Percentiles rank a stretch among this genome's conserved stretches.
phyloP scores from a whole-genome alignment of 2,329 filamentous ascomycete species.

The Colletotrichum sp. region DNA sequence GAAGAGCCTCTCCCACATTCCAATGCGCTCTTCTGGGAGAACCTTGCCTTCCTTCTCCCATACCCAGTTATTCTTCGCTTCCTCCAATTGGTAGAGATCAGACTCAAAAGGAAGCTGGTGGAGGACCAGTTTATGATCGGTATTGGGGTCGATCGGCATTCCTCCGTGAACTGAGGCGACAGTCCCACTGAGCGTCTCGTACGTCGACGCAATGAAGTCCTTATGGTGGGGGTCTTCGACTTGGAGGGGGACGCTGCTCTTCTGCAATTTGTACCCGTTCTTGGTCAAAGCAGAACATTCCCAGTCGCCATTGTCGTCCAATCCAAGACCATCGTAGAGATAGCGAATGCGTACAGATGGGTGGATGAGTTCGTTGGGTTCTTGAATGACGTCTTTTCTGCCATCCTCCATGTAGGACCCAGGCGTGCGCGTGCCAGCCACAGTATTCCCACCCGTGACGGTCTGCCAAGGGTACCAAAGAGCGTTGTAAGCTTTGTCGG shows the following conservation, averaged over 20 bases:
- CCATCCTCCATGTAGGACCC: constrained; percentile 27
- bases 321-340: constrained; percentile 30
- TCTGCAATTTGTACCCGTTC: constrained; percentile 17
- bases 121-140: neutral
- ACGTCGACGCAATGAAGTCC: neutral
- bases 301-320: constrained; percentile 32
- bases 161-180: constrained; percentile 2
- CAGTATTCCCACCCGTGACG: neutral
- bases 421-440: constrained; percentile 23
- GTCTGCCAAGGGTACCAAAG: constrained; percentile 1
- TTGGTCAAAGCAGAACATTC: constrained; percentile 17
- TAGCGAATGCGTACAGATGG: constrained; percentile 36
- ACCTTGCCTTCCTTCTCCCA: neutral
- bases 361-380: constrained; percentile 32
- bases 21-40: constrained; percentile 22
- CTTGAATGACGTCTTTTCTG: neutral
- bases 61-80: constrained; percentile 8
- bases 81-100: constrained; percentile 15
- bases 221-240: neutral
- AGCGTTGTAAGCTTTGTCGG: constrained; percentile 3
- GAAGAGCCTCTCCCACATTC: constrained; percentile 25
- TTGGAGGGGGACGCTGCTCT: neutral
- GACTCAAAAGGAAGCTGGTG: constrained; percentile 20
- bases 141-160: neutral
- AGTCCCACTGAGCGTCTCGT: constrained; percentile 3